phyloP scores from a whole-genome alignment of 352 stramenopile genomes.

The Elongisporangium undulatum region DNA sequence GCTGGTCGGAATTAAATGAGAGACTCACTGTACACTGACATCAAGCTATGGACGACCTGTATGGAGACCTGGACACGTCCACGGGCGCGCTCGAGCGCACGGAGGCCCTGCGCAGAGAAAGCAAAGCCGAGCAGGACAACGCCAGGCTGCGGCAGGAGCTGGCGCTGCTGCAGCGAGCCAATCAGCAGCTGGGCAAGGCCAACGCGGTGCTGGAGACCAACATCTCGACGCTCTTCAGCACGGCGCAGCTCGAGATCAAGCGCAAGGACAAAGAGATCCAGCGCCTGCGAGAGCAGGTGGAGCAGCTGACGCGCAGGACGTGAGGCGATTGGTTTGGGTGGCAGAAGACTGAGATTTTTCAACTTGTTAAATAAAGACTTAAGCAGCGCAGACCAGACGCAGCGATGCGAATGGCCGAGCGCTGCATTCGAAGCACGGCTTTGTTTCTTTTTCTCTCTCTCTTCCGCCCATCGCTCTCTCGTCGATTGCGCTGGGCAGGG shows the following conservation, averaged over 20 bases:
- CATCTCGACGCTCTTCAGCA: slow-evolving; percentile 70
- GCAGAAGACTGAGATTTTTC: not conserved
- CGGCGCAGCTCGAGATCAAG: slow-evolving; percentile 65
- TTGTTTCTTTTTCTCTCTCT: not conserved
- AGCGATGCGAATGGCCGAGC: no score
- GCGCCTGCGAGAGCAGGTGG: slow-evolving; percentile 45
- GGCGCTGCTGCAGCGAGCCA: slow-evolving; percentile 58
- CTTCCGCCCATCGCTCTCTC: not conserved
- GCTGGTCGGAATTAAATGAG: slow-evolving; percentile 4
- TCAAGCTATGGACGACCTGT: slow-evolving; percentile 47
- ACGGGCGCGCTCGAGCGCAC: slow-evolving; percentile 62
- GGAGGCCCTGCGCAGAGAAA: slow-evolving; percentile 51
- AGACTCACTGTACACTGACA: not conserved
- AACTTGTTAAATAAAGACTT: slow-evolving; percentile 1
- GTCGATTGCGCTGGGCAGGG: not conserved
- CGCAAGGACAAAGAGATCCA: slow-evolving; percentile 81
- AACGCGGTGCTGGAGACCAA: slow-evolving; percentile 67
- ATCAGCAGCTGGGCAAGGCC: slow-evolving; percentile 45
- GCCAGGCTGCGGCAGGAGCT: slow-evolving; percentile 43
- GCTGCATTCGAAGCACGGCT: not conserved
- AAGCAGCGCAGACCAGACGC: not conserved
- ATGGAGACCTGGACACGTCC: slow-evolving; percentile 80
- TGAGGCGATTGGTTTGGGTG: not conserved
- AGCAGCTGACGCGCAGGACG: slow-evolving; percentile 5
- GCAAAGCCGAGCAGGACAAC: slow-evolving; percentile 49